A percentile compares a stretch with the other conserved stretches of the same genome.
phyloP scores from a whole-genome alignment of 2,329 filamentous ascomycete species.

The Fusarium sulawesiense region DNA sequence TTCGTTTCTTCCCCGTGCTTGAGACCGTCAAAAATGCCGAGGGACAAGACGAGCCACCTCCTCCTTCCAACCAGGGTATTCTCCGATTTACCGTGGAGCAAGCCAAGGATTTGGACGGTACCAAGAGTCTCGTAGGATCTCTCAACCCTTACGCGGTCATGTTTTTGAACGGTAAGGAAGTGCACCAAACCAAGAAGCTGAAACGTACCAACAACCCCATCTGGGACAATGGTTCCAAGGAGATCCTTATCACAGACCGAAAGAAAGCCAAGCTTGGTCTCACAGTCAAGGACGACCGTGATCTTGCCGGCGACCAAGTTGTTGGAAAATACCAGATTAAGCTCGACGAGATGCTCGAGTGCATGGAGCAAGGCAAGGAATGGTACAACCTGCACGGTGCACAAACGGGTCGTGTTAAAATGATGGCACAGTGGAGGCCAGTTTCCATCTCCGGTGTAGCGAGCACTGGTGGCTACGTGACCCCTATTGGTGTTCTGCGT shows the following conservation, averaged over 20 bases:
- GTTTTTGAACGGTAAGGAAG: constrained; percentile 90
- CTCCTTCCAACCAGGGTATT: constrained; percentile 93
- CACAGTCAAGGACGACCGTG: constrained; percentile 94
- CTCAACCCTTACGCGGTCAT: constrained; percentile 92
- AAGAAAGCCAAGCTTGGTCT: constrained; percentile 91
- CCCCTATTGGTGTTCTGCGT: constrained; percentile 93
- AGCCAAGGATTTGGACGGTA: constrained; percentile 93
- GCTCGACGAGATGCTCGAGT: constrained; percentile 89
- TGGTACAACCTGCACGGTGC: constrained; percentile 92
- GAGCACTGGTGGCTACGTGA: constrained; percentile 88
- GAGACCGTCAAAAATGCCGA: constrained; percentile 77
- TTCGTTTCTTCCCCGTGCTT: constrained; percentile 95
- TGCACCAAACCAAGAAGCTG: constrained; percentile 89
- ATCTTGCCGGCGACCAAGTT: constrained; percentile 82
- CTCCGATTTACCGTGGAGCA: constrained; percentile 93
- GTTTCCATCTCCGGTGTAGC: constrained; percentile 85
- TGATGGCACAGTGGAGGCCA: constrained; percentile 95
- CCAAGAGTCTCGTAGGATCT: constrained; percentile 89
- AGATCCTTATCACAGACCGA: constrained; percentile 93
- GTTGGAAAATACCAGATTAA: constrained; percentile 96
- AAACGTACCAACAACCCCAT: constrained; percentile 98
- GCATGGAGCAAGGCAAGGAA: constrained; percentile 92
- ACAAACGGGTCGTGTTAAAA: constrained; percentile 86
- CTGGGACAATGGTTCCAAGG: constrained; percentile 92
- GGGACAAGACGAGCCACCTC: constrained; percentile 81